Conservation (phyloP, 192 early-diverging fungal species). For the Umbelopsis isabellina region DNA sequence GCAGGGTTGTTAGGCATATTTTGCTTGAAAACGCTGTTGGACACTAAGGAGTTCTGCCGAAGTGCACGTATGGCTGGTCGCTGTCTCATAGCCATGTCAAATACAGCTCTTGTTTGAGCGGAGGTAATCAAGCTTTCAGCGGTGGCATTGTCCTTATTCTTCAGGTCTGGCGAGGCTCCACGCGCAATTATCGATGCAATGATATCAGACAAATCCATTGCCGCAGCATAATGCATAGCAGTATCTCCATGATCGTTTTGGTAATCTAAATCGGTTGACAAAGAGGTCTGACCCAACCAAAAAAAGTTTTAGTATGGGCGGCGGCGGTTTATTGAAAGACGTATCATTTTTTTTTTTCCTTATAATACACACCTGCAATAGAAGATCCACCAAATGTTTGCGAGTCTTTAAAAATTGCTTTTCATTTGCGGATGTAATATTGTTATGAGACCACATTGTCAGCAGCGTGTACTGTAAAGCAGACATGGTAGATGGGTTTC, state of each 20-base stretch:
- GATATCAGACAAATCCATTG: background rate
- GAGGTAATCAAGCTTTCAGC: background rate
- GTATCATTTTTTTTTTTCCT: background rate
- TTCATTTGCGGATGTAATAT: background rate
- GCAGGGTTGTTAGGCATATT: background rate
- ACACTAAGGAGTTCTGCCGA: constrained; percentile 21
- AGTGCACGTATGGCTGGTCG: constrained; percentile 14
- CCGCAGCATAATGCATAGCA: constrained; percentile 3
- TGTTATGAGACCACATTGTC: constrained; percentile 16
- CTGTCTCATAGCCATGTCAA: background rate
- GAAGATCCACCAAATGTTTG: constrained; percentile 10
- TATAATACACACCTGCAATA: constrained; percentile 7
- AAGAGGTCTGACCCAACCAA: background rate
- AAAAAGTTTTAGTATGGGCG: constrained; percentile 11
- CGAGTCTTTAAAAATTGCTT: background rate
- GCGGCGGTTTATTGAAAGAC: background rate
- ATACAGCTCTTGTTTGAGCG: background rate
- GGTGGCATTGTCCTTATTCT: constrained; percentile 7
- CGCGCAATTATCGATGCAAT: background rate
- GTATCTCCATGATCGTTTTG: constrained; percentile 19
- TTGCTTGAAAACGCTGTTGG: constrained; percentile 23
- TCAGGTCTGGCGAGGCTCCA: constrained; percentile 3
- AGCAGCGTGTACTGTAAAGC: constrained; percentile 2
- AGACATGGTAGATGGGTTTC: constrained; percentile 15
- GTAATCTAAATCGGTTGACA: constrained; percentile 5